Evolutionary conservation across 176 grass and related monocot genomes (phyloP).

Genomic region (Secale cereale): DNA sequence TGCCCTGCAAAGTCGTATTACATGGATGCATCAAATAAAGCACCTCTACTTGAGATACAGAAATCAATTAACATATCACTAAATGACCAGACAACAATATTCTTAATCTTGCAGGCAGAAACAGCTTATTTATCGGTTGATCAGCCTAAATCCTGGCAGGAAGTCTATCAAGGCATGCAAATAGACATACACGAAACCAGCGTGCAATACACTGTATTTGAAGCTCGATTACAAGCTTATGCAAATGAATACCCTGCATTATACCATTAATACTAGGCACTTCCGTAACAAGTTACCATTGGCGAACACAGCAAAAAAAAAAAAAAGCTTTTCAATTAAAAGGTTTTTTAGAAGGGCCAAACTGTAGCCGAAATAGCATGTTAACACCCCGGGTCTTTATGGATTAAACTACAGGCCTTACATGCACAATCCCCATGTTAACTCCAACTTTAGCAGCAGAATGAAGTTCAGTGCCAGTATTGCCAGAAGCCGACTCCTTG

Average conservation of each 20-base stretch:
- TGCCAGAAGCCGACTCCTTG: slow-evolving; percentile 63
- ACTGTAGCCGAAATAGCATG: slow-evolving; percentile 4
- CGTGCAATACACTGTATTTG: not conserved
- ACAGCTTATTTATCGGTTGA: slow-evolving; percentile 16
- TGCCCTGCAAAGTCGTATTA: slow-evolving; percentile 49
- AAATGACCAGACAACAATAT: slow-evolving; percentile 19
- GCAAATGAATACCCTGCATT: not conserved
- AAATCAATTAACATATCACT: slow-evolving; percentile 14
- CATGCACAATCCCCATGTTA: slow-evolving; percentile 32
- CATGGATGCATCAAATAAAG: slow-evolving; percentile 26
- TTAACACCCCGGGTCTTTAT: slow-evolving; percentile 17
- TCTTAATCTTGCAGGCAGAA: slow-evolving; percentile 9
- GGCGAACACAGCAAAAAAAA: not conserved
- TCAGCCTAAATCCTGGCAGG: slow-evolving; percentile 15
- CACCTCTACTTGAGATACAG: slow-evolving; percentile 16
- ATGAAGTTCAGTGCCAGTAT: slow-evolving; percentile 52
- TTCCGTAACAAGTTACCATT: not conserved
- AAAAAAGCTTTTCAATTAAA: slow-evolving; percentile 17
- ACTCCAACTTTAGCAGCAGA: slow-evolving; percentile 53
- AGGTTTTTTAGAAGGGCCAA: not conserved
- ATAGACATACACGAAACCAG: slow-evolving; percentile 2
- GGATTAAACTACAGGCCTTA: slow-evolving; percentile 26
- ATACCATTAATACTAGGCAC: not conserved
- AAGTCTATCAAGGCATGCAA: slow-evolving; percentile 9
- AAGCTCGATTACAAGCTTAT: slow-evolving; percentile 1